phyloP scores from a whole-genome alignment of 2,329 filamentous ascomycete species.

The Fusarium bulbicola region DNA sequence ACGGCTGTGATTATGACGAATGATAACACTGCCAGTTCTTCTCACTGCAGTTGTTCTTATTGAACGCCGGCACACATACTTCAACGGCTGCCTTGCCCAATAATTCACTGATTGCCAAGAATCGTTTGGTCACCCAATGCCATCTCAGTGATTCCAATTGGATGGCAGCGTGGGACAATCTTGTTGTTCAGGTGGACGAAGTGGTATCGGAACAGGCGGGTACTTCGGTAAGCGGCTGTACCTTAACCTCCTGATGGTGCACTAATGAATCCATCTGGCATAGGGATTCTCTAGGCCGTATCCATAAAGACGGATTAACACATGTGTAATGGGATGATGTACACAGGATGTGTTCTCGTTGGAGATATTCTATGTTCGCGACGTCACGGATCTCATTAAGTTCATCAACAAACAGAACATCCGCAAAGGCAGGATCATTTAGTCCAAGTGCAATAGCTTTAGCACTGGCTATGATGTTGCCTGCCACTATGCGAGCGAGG shows the following conservation, averaged over 20 bases:
- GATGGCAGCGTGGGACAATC: accelerated
- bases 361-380: background rate
- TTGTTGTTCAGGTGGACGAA: background rate
- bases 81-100: background rate
- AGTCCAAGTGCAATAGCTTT: background rate
- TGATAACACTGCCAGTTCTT: background rate
- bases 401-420: background rate
- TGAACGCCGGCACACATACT: background rate
- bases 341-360: background rate
- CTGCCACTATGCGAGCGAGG: accelerated
- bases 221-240: background rate
- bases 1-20: background rate
- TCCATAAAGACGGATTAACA: background rate
- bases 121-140: background rate
- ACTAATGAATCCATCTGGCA: background rate
- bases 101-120: accelerated
- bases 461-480: background rate
- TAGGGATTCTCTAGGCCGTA: background rate
- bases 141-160: background rate
- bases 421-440: background rate
- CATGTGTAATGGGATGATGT: background rate
- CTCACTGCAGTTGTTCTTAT: background rate
- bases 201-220: background rate
- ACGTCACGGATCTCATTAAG: background rate
- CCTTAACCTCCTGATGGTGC: background rate